Conservation (phyloP, 2,329 filamentous ascomycete species). For the Colletotrichum brevisporum region DNA sequence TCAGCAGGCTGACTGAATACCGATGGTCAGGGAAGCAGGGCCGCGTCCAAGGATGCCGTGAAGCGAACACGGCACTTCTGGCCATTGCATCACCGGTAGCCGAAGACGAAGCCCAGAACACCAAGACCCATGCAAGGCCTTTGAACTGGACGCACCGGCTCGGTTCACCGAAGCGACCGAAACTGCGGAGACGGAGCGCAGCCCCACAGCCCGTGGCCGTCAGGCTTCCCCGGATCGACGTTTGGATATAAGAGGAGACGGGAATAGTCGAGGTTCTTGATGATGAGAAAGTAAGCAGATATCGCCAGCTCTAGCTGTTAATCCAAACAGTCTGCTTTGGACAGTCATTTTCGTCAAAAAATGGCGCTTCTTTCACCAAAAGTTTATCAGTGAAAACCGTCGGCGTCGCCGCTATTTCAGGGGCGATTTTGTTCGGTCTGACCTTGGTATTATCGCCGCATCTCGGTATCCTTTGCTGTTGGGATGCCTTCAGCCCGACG, state of each 20-base stretch:
- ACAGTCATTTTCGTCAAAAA: neutral
- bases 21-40: conserved; percentile 9
- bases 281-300: neutral
- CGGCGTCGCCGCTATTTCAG: too few species aligned
- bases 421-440: conserved; percentile 85
- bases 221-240: conserved; percentile 31
- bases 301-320: neutral
- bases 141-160: too few species aligned
- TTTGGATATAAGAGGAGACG: conserved; percentile 20
- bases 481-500: conserved; percentile 56
- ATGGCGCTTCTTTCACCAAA: conserved; percentile 31
- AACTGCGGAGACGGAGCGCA: conserved; percentile 23
- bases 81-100: conserved; percentile 31
- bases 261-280: neutral
- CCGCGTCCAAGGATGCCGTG: conserved; percentile 3
- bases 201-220: conserved; percentile 8
- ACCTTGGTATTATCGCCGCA: conserved; percentile 80
- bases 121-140: too few species aligned
- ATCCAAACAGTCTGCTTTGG: neutral
- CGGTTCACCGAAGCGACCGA: conserved; percentile 30
- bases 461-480: conserved; percentile 69
- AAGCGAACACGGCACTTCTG: conserved; percentile 4
- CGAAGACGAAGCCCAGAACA: too few species aligned
- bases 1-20: conserved; percentile 14
- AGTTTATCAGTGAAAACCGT: conserved; percentile 64